Percentiles rank a stretch among this genome's conserved stretches.
Evolutionary conservation across 2,329 filamentous ascomycete species (phyloP).

Genomic region (Trichoderma citrinoviride): DNA sequence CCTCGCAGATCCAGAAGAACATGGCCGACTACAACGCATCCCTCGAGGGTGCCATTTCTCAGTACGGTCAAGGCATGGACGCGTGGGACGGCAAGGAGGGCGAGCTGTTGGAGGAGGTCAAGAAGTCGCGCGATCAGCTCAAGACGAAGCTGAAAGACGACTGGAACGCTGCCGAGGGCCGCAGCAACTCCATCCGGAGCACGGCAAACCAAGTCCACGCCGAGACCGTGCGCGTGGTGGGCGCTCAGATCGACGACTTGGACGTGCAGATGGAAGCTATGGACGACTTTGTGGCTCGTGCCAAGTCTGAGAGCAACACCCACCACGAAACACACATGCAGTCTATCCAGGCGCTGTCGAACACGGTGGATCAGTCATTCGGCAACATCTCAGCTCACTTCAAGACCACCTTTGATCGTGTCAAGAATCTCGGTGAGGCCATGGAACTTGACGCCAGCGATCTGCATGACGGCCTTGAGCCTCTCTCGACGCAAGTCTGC

Average conservation of each 20-base stretch:
- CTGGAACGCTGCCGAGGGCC: slow-evolving; percentile 75
- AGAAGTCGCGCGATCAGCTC: slow-evolving; percentile 70
- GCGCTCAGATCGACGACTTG: slow-evolving; percentile 83
- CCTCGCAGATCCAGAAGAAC: slow-evolving; percentile 61
- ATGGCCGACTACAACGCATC: slow-evolving; percentile 60
- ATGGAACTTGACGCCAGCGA: slow-evolving; percentile 59
- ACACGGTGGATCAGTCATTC: slow-evolving; percentile 71
- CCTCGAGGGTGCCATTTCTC: slow-evolving; percentile 62
- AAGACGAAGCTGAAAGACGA: slow-evolving; percentile 83
- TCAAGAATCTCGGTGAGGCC: slow-evolving; percentile 66
- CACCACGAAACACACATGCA: slow-evolving; percentile 69
- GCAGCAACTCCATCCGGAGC: slow-evolving; percentile 78
- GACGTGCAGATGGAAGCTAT: slow-evolving; percentile 84
- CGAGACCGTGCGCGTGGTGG: slow-evolving; percentile 85
- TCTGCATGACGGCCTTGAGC: slow-evolving; percentile 59
- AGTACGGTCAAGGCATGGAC: slow-evolving; percentile 71
- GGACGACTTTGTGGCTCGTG: slow-evolving; percentile 84
- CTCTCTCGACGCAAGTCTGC: slow-evolving; percentile 59
- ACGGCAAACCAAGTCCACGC: slow-evolving; percentile 85
- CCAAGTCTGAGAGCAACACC: slow-evolving; percentile 73
- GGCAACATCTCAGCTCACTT: slow-evolving; percentile 68
- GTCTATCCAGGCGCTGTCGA: slow-evolving; percentile 65
- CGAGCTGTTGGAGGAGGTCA: slow-evolving; percentile 66
- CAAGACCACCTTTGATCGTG: slow-evolving; percentile 63
- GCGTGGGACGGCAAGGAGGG: slow-evolving; percentile 69